These are phyloP conservation scores for Aspergillus chevalieri DNA, from an alignment of 2,329 filamentous ascomycete genomes.

Conservation along the genomic window DNA sequence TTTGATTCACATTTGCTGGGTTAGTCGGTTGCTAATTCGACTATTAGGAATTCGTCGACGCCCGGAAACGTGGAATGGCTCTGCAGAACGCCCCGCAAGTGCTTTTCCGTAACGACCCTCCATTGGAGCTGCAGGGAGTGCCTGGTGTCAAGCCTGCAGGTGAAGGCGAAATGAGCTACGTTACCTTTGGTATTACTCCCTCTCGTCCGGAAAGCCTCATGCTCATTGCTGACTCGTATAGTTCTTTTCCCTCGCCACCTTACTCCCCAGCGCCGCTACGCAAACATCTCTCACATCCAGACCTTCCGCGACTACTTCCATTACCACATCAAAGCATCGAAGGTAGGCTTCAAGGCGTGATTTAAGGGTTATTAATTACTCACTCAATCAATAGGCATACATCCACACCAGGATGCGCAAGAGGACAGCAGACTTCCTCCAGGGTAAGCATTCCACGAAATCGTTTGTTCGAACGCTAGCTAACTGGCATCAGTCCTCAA, in stretches of 20 bases:
- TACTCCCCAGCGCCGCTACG: conserved; percentile 79
- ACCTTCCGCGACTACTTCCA: conserved; percentile 99
- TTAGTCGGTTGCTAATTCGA: conserved; percentile 4
- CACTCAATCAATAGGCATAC: conserved; percentile 59
- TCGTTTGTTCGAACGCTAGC: conserved; percentile 9
- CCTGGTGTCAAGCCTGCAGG: conserved; percentile 71
- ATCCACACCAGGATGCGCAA: conserved; percentile 98
- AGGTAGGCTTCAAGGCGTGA: conserved; percentile 46
- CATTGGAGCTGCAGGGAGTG: conserved; percentile 80
- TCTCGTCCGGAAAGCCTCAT: background rate
- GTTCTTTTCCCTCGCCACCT: conserved; percentile 95
- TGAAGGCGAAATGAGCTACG: conserved; percentile 87
- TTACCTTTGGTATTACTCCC: conserved; percentile 75
- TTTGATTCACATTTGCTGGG: background rate
- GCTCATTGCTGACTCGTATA: conserved; percentile 31
- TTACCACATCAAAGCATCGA: conserved; percentile 99
- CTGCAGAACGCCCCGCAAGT: conserved; percentile 99
- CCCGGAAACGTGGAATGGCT: conserved; percentile 66
- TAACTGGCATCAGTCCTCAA: conserved; percentile 67
- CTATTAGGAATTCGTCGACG: conserved; percentile 81
- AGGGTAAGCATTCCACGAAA: conserved; percentile 55
- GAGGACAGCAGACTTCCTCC: conserved; percentile 94
- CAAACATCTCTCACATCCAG: conserved; percentile 98
- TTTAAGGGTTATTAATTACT: conserved; percentile 2
- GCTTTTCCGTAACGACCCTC: conserved; percentile 88